Base-by-base conservation (phyloP, 352 stramenopile genomes). In the Peronospora farinosa region DNA sequence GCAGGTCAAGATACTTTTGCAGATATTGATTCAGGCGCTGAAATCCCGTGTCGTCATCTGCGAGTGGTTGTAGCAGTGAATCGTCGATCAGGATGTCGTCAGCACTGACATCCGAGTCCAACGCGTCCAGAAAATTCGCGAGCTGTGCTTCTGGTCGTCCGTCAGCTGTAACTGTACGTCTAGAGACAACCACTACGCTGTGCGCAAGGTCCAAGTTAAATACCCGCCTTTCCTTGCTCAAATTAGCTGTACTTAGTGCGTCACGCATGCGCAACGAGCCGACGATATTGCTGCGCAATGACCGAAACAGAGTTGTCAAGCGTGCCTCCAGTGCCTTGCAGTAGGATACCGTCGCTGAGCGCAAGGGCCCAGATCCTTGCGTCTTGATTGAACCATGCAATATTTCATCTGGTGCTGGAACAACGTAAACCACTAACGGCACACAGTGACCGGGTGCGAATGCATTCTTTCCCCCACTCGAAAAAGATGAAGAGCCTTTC, bases 151-250 rank as follows among this genome's bases (percentile, higher is more conserved):
- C 72, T 2, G 70, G 36, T 12, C 57, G 47, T 32, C 71, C 68
- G 5, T 67, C 48, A 0, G 50, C 41, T 5, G 60, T 75, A 5
- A 47, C 60, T 5, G 66, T 60, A 5, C 52, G 47, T 37, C 54
- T 52, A 0, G 76, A 83, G 7, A 90, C 59, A 13, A 90, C 63
- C 7, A 84, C 72, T 0, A 84, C 78, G 37, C 72, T 78, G 51
- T 90, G 78, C 5, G 76, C 57, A n/a, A 74, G 70, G 27, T 90
- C 78, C 23, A 86, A 48, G 17, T 83, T 80, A 38, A 85, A 86
- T 23, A 86, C 38, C 1, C 78, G 74, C 0, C 76, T 65, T 40
- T 90, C 78, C 44, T 88, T 90, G 55, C 63, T 74, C 31, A 86
- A 23, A 25, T 81, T 84, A 0, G 72, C 52, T 10, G 63, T 50